Conservation (phyloP, 257 asterid species). For the Jaltomata sinuosa region DNA sequence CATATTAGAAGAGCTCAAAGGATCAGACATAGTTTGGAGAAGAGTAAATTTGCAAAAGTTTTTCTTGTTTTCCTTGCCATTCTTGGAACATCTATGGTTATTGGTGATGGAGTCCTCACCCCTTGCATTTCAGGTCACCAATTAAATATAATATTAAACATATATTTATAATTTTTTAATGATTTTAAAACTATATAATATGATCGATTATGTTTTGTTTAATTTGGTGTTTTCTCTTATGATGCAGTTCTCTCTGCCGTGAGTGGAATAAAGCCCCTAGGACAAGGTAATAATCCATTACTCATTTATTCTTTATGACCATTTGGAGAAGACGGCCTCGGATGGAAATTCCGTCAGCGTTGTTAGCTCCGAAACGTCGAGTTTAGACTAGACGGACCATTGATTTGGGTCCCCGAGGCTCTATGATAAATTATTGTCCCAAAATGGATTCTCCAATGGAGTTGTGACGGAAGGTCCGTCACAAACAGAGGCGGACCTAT, state of each 20-base stretch:
- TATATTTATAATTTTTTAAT: no score
- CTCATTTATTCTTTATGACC: no score
- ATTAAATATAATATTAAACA: background rate
- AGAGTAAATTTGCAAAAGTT: constrained; percentile 33
- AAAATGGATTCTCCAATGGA: no score
- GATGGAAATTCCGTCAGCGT: no score
- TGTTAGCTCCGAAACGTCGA: no score
- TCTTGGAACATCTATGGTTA: constrained; percentile 81
- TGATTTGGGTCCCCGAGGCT: no score
- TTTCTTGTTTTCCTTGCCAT: constrained; percentile 48
- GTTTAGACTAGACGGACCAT: no score
- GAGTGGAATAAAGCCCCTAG: constrained; percentile 39
- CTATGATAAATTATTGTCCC: no score
- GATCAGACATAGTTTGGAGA: constrained; percentile 43
- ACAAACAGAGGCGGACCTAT: no score
- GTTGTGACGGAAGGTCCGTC: background rate
- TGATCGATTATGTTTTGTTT: background rate
- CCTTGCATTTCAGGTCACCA: constrained; percentile 63
- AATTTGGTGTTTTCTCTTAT: background rate
- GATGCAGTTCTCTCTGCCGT: constrained; percentile 65
- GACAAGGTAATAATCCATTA: background rate
- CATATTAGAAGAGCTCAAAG: constrained; percentile 35
- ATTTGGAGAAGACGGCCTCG: no score
- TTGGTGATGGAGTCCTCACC: constrained; percentile 77
- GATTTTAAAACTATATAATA: background rate